Conservation (phyloP, 768 basidiomycete species). For the Tylopilus intermedius region DNA sequence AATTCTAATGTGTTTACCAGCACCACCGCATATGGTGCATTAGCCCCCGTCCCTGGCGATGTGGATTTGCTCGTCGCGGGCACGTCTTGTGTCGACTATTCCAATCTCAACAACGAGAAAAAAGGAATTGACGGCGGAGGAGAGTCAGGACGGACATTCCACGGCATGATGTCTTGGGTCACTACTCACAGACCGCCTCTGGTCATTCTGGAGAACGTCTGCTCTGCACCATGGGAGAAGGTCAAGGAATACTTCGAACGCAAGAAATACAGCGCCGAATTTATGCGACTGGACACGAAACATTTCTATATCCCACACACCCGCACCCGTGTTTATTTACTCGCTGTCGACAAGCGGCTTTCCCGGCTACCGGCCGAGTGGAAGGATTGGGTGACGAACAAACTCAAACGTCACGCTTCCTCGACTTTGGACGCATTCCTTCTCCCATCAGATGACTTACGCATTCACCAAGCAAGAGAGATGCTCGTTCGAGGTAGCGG, state of each 20-base stretch:
- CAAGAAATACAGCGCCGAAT: constrained; percentile 70
- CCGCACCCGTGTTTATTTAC: constrained; percentile 81
- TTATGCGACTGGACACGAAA: constrained; percentile 74
- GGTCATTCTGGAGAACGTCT: constrained; percentile 95
- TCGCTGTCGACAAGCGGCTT: constrained; percentile 65
- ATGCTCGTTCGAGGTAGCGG: constrained; percentile 71
- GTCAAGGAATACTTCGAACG: constrained; percentile 74
- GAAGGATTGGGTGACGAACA: constrained; percentile 53
- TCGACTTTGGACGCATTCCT: constrained; percentile 88
- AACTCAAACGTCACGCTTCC: constrained; percentile 79
- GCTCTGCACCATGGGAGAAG: constrained; percentile 78
- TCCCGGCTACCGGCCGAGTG: constrained; percentile 64
- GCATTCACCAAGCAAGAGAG: constrained; percentile 84
- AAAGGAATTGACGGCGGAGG: constrained; percentile 86
- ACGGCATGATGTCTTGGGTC: constrained; percentile 94
- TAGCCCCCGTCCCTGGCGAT: constrained; percentile 81
- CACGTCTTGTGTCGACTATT: constrained; percentile 95
- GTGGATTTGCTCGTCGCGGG: constrained; percentile 90
- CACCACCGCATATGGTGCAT: constrained; percentile 87
- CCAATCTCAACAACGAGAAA: constrained; percentile 90
- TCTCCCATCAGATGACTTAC: constrained; percentile 85
- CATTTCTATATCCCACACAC: constrained; percentile 94
- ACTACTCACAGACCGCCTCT: constrained; percentile 79
- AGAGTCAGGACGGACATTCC: constrained; percentile 90
- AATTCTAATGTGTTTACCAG: constrained; percentile 36